Evolutionary conservation across 1,284 basidiomycete species (phyloP).

Genomic region (Tylopilus sp.): DNA sequence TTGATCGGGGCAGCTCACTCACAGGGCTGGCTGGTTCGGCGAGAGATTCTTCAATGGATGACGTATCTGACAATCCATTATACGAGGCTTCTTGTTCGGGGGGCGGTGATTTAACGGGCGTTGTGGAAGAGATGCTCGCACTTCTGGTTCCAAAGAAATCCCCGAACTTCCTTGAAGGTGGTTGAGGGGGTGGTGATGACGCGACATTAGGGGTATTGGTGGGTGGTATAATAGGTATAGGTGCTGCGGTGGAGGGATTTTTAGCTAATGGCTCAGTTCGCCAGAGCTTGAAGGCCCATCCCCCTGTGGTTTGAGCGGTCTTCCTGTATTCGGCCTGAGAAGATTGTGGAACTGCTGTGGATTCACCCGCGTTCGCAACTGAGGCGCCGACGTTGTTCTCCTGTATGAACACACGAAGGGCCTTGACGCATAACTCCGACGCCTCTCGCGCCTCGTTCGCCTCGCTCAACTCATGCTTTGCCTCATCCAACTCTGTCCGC

Average conservation of each 20-base stretch:
- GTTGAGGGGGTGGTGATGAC: constrained; percentile 33
- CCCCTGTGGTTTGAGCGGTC: constrained; percentile 23
- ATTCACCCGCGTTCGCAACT: constrained; percentile 19
- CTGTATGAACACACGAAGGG: constrained; percentile 79
- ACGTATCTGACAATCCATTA: constrained; percentile 49
- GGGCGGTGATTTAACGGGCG: constrained; percentile 29
- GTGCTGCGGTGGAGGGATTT: constrained; percentile 18
- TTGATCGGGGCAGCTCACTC: constrained; percentile 36
- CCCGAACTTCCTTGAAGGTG: constrained; percentile 56
- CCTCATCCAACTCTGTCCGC: constrained; percentile 57
- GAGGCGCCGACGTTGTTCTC: constrained; percentile 56
- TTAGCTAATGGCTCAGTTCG: constrained; percentile 38
- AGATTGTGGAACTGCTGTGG: constrained; percentile 8
- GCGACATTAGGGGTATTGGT: constrained; percentile 15
- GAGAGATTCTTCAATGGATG: constrained; percentile 42
- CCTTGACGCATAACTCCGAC: constrained; percentile 79
- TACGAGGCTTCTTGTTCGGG: constrained; percentile 42
- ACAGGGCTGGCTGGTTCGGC: constrained; percentile 54
- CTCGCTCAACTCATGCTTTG: constrained; percentile 65
- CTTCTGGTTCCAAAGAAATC: constrained; percentile 59
- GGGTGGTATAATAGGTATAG: constrained; percentile 34
- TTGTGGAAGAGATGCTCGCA: constrained; percentile 46
- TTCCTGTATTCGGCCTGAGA: constrained; percentile 43
- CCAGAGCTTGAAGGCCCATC: constrained; percentile 68
- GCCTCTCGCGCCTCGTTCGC: constrained; percentile 80